A percentile compares a stretch with the other conserved stretches of the same genome.
phyloP scores from a whole-genome alignment of 1,284 basidiomycete genomes.

The Cryptococcus sp. region DNA sequence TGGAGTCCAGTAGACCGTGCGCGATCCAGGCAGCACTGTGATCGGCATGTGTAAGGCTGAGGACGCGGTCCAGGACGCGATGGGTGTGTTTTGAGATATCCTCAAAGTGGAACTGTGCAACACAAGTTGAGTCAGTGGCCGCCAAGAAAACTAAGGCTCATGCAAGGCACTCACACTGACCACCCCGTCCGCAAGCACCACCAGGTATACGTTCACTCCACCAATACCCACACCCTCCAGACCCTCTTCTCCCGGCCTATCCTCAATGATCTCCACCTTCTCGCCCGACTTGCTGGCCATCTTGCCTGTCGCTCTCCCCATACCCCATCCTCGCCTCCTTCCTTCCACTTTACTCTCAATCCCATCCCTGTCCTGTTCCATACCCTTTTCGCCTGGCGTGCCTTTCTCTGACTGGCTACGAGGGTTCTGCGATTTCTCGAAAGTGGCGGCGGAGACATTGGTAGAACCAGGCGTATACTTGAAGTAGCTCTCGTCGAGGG shows the following conservation, averaged over 20 bases:
- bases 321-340: slow-evolving; percentile 36
- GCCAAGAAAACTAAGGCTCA: too few relatives aligned
- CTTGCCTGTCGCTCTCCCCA: slow-evolving; percentile 36
- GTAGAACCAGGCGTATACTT: slow-evolving; percentile 52
- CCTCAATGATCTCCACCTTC: slow-evolving; percentile 57
- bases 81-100: slow-evolving; percentile 84
- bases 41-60: slow-evolving; percentile 47
- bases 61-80: slow-evolving; percentile 68
- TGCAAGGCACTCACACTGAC: slow-evolving; percentile 63
- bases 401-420: background rate
- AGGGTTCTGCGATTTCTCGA: background rate
- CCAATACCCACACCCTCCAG: slow-evolving; percentile 62
- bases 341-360: slow-evolving; percentile 26
- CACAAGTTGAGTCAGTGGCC: slow-evolving; percentile 8
- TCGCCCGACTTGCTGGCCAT: slow-evolving; percentile 35
- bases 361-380: background rate
- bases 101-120: slow-evolving; percentile 79
- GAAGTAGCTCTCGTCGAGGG: slow-evolving; percentile 69
- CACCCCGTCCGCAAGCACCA: slow-evolving; percentile 86
- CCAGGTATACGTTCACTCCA: slow-evolving; percentile 81
- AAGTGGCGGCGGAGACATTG: slow-evolving; percentile 7
- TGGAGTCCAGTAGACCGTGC: slow-evolving; percentile 86
- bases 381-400: background rate
- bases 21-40: slow-evolving; percentile 86
- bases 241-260: slow-evolving; percentile 57